Evolutionary conservation across 805 yeast species (phyloP).

Genomic region (Saccharomyces paradoxus): DNA sequence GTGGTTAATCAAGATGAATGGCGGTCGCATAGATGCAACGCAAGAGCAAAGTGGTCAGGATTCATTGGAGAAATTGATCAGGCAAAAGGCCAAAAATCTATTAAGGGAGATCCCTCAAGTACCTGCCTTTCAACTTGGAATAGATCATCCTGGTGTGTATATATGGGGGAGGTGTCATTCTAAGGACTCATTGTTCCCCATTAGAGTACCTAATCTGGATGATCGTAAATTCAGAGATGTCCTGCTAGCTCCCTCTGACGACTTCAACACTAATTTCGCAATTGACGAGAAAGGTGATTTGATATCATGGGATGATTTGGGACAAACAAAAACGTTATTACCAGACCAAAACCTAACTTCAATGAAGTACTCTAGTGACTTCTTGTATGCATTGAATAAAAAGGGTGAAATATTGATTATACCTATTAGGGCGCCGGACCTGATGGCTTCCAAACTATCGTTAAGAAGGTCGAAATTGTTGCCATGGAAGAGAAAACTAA

Average conservation of each 20-base stretch:
- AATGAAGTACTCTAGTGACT: slow-evolving; percentile 46
- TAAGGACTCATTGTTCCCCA: slow-evolving; percentile 38
- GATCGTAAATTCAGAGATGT: slow-evolving; percentile 50
- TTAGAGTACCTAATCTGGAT: slow-evolving; percentile 58
- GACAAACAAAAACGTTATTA: slow-evolving; percentile 30
- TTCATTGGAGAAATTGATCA: not conserved
- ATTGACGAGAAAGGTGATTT: slow-evolving; percentile 63
- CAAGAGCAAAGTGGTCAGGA: not conserved
- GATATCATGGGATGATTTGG: slow-evolving; percentile 51
- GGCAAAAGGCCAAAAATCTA: not conserved
- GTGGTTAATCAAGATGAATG: slow-evolving; percentile 21
- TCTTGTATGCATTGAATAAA: slow-evolving; percentile 40
- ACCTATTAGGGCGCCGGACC: slow-evolving; percentile 17
- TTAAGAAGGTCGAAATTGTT: slow-evolving; percentile 14
- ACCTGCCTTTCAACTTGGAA: not conserved
- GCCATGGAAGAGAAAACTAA: slow-evolving; percentile 21
- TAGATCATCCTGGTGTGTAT: not conserved
- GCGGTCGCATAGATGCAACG: slow-evolving; percentile 13
- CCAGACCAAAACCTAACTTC: slow-evolving; percentile 39
- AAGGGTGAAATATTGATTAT: slow-evolving; percentile 31
- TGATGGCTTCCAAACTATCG: not conserved
- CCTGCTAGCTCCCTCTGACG: slow-evolving; percentile 35
- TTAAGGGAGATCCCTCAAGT: not conserved
- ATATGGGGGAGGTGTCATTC: not conserved
- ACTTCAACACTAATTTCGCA: slow-evolving; percentile 41